Evolutionary conservation across 1,139 yeast genomes (phyloP), one percentile per base, ranked within the genome.

Genomic region (Taiozyma sp.): DNA sequence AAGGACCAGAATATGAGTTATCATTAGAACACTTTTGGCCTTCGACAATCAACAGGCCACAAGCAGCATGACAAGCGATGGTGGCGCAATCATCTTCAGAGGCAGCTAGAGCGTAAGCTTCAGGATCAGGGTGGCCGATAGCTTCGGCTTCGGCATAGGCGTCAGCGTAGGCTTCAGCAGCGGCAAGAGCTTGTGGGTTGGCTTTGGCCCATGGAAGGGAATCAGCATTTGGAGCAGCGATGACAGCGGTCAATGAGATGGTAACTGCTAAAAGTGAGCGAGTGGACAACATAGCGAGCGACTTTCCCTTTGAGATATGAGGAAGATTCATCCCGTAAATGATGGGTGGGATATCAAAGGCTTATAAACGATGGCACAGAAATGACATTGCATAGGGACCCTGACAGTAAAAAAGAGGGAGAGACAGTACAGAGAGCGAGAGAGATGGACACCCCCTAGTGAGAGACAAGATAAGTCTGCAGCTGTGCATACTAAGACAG

Each of bases 1-100:
- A 63, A 42, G 61, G 57, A 37, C 59, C 54, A n/a, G 47, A 21
- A 46, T 59, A 63, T 14, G 51, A 42, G 11, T 46, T 44, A 35
- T 51, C 44, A 6, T 29, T 6, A 4, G 55, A 47, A 45, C 55
- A 52, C 3, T n/a, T 39, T 19, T 42, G 45, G 35, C 50, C 55
- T 13, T 43, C 35, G n/a, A 50, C 48, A 16, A 52, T 52, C 26
- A 52, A n/a, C 26, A 50, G 16, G 35, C 55, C 55, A 50, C 55
- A 52, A 14, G 53, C 24, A 39, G 53, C 55, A 24, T 52, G 55
- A 48, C 53, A 52, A 9, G 52, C 48, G 24, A 52, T 50, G 21
- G 52, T 21, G 6, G 55, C 55, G 48, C 53, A 52, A 21, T 52
- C 55, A 42, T 52, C 55, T 30, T 42, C 53, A 43, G 50, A 37